Evolutionary conservation across 164 flowering plant genomes (phyloP), one percentile per base, ranked within the genome.

Genomic region (Magnolia officinalis): DNA sequence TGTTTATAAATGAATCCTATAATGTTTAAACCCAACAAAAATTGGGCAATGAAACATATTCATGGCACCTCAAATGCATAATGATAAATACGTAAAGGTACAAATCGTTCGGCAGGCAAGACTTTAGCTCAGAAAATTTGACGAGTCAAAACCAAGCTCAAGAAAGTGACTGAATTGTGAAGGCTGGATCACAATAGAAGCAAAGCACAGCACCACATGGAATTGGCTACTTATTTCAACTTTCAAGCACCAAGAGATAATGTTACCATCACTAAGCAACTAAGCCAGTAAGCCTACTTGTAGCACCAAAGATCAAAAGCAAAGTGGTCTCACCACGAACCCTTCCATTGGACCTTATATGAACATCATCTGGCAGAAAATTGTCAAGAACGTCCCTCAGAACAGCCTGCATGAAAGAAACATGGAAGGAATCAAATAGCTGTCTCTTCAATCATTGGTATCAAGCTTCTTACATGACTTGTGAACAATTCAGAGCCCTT

Each of bases 351-450:
- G 89, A 90, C 83, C 92, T 88, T 18, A 72, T 86, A 82, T 96
- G 98, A 78, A 75, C 91, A 89, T 96, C 96, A 79, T 91, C 92
- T 0, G 99, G 99, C 72, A 96, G 82, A 87, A 94, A 90, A 58
- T 90, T 80, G 1, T 82, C 87, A 74, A 96, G 94, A 79, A 90
- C 80, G 72, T 88, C 93, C 76, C 90, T 86, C 29, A 96, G 93
- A 84, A 96, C 93, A 84, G 96, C 94, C 99, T 95, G 85, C 50
- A 70, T n/a, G 68, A 29, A 63, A 26, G 59, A 72, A 55, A 31
- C 77, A 61, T 6, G 73, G 51, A 18, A 72, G 11, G 13, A 59
- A 72, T 70, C 9, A 75, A 63, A 67, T 64, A 37, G 52, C 29
- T 21, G 24, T 3, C 55, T 24, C 72, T 19, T 51, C 65, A 4